Conservation (phyloP, 305 asterid genomes). For the Fraxinus sp. region DNA sequence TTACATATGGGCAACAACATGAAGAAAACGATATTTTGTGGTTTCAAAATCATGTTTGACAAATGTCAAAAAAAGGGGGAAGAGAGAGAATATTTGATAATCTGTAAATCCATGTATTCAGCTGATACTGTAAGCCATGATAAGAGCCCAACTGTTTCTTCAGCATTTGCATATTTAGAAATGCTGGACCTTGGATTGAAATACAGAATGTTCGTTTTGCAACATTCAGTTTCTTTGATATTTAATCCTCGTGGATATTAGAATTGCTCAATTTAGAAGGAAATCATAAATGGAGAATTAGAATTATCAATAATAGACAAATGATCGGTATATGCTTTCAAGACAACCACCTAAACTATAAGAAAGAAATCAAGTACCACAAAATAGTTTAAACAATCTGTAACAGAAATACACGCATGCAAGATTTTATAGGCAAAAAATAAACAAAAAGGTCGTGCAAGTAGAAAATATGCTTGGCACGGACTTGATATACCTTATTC, state of each 20-base stretch:
- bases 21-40: not conserved
- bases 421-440: not conserved
- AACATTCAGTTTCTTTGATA: not conserved
- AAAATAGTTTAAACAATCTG: not conserved
- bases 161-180: not conserved
- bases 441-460: not conserved
- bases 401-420: not conserved
- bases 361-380: not conserved
- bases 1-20: not conserved
- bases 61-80: not conserved
- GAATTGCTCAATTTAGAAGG: not conserved
- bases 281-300: not conserved
- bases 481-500: slow-evolving; percentile 59
- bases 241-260: not conserved
- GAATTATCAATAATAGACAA: not conserved
- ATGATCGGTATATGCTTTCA: not conserved
- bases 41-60: not conserved
- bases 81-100: not conserved
- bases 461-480: slow-evolving; percentile 5
- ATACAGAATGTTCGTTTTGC: not conserved
- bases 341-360: not conserved
- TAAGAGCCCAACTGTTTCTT: not conserved
- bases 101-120: not conserved
- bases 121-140: not conserved
- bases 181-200: not conserved